A percentile compares a stretch with the other conserved stretches of the same genome.
Conservation (phyloP, 495 filamentous ascomycete genomes). For the Neurospora sp. region DNA sequence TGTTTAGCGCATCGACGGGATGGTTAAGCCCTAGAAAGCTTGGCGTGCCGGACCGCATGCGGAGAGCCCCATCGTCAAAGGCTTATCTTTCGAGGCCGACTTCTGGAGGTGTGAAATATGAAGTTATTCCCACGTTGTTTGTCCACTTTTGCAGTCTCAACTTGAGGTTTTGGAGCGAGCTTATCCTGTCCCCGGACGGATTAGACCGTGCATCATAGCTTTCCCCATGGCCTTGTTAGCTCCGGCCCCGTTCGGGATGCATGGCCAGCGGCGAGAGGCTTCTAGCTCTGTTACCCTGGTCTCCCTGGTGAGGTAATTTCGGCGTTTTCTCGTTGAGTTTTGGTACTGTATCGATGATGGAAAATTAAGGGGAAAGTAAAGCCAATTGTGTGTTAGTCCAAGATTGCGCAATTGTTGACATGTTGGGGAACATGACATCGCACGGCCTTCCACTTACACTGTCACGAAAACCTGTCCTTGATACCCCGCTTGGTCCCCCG, state of each 20-base stretch:
- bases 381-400: background rate
- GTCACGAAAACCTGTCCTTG: background rate
- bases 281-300: background rate
- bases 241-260: background rate
- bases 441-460: background rate
- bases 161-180: background rate
- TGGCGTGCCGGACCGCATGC: background rate
- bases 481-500: background rate
- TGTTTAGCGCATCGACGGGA: background rate
- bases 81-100: background rate
- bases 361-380: background rate
- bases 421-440: background rate
- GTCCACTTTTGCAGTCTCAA: background rate
- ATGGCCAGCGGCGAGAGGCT: background rate
- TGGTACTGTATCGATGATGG: background rate
- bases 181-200: background rate
- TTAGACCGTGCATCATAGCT: background rate
- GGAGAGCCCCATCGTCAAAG: background rate
- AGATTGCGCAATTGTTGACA: background rate
- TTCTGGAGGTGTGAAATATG: background rate
- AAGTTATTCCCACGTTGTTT: background rate
- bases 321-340: background rate
- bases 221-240: background rate
- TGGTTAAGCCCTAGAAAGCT: background rate
- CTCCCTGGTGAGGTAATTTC: background rate